These are phyloP conservation scores for Yamadazyma jaroonii DNA, from an alignment of 1,139 yeast species.

Conservation along the genomic window DNA sequence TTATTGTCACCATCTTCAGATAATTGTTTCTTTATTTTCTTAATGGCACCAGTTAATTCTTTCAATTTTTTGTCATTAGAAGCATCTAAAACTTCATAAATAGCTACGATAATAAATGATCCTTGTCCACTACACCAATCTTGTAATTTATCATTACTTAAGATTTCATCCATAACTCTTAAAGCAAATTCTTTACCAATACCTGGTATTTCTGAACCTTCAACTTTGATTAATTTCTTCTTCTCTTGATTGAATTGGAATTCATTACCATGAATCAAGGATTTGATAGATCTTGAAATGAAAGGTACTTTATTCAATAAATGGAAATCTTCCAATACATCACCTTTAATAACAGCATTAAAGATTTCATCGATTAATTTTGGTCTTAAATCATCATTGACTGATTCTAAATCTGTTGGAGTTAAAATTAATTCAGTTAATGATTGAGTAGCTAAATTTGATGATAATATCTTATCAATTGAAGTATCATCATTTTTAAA, in stretches of 20 bases:
- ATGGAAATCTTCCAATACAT: slow-evolving; percentile 65
- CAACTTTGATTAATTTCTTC: slow-evolving; percentile 43
- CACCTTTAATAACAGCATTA: slow-evolving; percentile 59
- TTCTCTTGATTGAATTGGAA: slow-evolving; percentile 65
- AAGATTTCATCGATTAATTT: slow-evolving; percentile 55
- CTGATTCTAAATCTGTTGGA: slow-evolving; percentile 45
- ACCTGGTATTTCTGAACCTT: slow-evolving; percentile 47
- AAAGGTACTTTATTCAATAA: slow-evolving; percentile 67
- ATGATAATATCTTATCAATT: slow-evolving; percentile 46
- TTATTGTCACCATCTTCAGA: slow-evolving; percentile 55
- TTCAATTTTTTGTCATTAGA: slow-evolving; percentile 33
- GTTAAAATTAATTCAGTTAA: slow-evolving; percentile 69
- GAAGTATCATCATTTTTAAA: slow-evolving; percentile 27
- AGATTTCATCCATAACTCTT: slow-evolving; percentile 49
- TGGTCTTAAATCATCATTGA: slow-evolving; percentile 43
- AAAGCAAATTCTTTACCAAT: slow-evolving; percentile 66
- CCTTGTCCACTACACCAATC: slow-evolving; percentile 79
- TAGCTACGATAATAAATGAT: slow-evolving; percentile 76
- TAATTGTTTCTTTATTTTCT: slow-evolving; percentile 48
- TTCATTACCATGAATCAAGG: slow-evolving; percentile 71
- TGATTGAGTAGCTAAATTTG: slow-evolving; percentile 82
- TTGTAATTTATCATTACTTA: slow-evolving; percentile 42
- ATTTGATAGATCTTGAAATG: slow-evolving; percentile 72
- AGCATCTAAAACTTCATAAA: slow-evolving; percentile 52
- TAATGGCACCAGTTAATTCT: slow-evolving; percentile 52